Evolutionary conservation across 805 yeast species (phyloP), one percentile per base, ranked within the genome.

Genomic region (Candida namnaoensis): DNA sequence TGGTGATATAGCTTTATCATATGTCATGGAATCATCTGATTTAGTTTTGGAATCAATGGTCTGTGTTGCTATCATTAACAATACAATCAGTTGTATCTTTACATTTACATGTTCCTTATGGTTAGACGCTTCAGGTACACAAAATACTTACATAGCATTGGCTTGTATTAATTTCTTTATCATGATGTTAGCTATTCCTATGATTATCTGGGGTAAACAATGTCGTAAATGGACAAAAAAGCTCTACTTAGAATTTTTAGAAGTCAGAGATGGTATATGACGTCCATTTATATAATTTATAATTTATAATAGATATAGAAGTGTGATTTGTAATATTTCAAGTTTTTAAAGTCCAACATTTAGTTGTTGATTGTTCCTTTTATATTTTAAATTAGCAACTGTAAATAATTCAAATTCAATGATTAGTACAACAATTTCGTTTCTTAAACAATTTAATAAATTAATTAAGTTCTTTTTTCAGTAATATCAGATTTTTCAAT

Each of bases 11-110:
- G 79, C 83, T 33, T 72, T 80, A 77, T 69, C 78, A 1, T 80
- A 80, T 44, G 62, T 78, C 46, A 78, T 80, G 83, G 82, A 78
- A 47, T 80, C 80, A 47, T 85, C 86, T 1, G 85, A 78, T 37
- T 73, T 80, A 72, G 77, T 80, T 42, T 64, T 80, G 48, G 85
- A 80, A 59, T 80, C 82, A 49, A 78, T 80, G 84, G 78, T 78
- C 25, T 83, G 85, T 42, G 83, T 81, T 25, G 63, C 69, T 23
- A 70, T 79, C 41, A 79, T 80, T 51, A 80, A 80, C 58, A 80
- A 80, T 58, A 65, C 74, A 44, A 69, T 80, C 47, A 82, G 82
- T 14, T 77, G 84, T 53, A 68, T 79, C 38, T 80, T 80, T 57
- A 80, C 86, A 0, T 80, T 80, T 55, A 69, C 75, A 5, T 80